These are phyloP conservation scores for Neonectria neomacrospora DNA, from an alignment of 2,329 filamentous ascomycete species.

Conservation along the genomic window DNA sequence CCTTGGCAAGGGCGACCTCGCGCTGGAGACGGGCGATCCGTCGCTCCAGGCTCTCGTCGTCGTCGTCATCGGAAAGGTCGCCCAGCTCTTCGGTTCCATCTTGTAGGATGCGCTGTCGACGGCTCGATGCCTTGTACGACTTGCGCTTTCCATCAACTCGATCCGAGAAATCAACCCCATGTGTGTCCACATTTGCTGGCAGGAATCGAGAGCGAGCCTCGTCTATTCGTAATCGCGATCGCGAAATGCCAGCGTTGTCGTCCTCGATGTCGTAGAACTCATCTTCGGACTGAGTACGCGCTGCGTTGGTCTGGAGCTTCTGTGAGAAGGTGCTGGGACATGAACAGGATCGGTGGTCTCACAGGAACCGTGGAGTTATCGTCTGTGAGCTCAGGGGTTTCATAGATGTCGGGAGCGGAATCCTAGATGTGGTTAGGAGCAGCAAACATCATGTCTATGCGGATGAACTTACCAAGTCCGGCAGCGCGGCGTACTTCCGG, in stretches of 20 bases:
- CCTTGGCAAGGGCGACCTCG: conserved; percentile 81
- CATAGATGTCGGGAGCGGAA: conserved; percentile 93
- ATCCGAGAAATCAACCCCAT: conserved; percentile 88
- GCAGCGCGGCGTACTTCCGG: conserved; percentile 84
- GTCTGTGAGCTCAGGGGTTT: conserved; percentile 92
- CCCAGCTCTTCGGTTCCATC: conserved; percentile 75
- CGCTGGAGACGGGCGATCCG: conserved; percentile 85
- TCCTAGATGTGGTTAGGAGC: conserved; percentile 65
- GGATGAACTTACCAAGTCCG: conserved; percentile 72
- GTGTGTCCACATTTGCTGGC: conserved; percentile 78
- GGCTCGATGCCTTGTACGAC: conserved; percentile 81
- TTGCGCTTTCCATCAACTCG: conserved; percentile 84
- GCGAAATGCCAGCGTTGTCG: conserved; percentile 75
- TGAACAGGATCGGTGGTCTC: conserved; percentile 49
- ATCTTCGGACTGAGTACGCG: conserved; percentile 68
- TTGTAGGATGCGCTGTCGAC: conserved; percentile 70
- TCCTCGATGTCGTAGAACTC: conserved; percentile 72
- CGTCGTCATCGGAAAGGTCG: conserved; percentile 78
- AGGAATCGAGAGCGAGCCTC: conserved; percentile 85
- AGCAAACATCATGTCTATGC: conserved; percentile 10
- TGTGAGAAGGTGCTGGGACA: conserved; percentile 38
- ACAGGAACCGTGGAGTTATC: conserved; percentile 88
- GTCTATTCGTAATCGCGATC: conserved; percentile 78
- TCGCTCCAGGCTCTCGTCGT: conserved; percentile 79
- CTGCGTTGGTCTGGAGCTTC: conserved; percentile 61